phyloP scores from a whole-genome alignment of 75 land plant genomes.

The Chamaecyparis obtusa region DNA sequence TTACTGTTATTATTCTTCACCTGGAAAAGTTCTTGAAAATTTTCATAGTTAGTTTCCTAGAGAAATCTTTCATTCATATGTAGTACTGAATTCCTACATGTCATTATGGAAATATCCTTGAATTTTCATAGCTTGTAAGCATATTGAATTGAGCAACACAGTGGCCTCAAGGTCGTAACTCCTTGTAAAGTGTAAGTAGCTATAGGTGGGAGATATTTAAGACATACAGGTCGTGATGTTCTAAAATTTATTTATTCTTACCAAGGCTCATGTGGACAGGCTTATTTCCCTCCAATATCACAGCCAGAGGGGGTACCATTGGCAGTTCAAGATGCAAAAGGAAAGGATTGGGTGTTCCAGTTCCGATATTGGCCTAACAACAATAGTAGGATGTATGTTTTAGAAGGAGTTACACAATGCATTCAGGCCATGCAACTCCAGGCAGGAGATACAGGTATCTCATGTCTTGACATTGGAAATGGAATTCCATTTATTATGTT shows the following conservation, averaged over 20 bases:
- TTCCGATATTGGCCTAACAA: conserved; percentile 97
- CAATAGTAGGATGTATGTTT: conserved; percentile 95
- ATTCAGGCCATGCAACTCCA: conserved; percentile 90
- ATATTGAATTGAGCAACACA: background rate
- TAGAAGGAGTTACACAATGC: conserved; percentile 98
- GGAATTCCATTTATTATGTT: background rate
- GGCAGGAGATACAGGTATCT: conserved; percentile 93
- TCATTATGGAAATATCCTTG: background rate
- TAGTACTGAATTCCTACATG: background rate
- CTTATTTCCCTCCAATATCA: conserved; percentile 92
- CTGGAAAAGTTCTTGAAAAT: background rate
- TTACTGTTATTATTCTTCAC: background rate
- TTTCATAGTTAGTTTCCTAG: background rate
- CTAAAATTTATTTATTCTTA: background rate
- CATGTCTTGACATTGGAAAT: background rate
- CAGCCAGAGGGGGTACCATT: conserved; percentile 89
- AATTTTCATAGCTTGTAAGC: background rate
- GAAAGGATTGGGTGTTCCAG: conserved; percentile 90
- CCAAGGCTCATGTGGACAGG: conserved; percentile 33
- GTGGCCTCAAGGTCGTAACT: background rate
- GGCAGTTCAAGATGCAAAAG: conserved; percentile 80
- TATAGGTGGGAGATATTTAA: background rate
- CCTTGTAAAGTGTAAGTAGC: background rate
- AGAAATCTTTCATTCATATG: background rate
- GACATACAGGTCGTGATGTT: background rate